phyloP scores from a whole-genome alignment of 306 rosid genomes.

The Albizia julibrissin region DNA sequence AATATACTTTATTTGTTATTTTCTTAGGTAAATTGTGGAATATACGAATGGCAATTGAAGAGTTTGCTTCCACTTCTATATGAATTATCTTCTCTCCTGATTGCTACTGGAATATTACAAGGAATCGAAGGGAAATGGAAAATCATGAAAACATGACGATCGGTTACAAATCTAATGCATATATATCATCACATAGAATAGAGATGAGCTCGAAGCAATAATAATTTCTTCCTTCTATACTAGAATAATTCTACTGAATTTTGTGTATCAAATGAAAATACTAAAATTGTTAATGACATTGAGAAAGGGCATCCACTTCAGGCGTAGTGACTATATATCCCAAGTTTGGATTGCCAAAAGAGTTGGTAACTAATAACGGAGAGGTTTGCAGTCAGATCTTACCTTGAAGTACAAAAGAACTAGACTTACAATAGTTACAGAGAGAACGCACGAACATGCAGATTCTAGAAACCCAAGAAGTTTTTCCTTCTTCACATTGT shows the following conservation, averaged over 20 bases:
- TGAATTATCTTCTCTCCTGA: not conserved
- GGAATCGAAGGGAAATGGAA: not conserved
- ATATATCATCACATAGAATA: not conserved
- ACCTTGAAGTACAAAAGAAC: constrained; percentile 3
- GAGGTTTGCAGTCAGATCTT: constrained; percentile 1
- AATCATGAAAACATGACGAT: not conserved
- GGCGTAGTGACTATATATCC: constrained; percentile 6
- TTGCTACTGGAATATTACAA: not conserved
- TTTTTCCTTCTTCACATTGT: constrained; percentile 3
- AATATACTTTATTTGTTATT: not conserved
- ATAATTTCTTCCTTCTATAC: constrained; percentile 11
- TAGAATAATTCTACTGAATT: not conserved
- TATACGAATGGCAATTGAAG: not conserved
- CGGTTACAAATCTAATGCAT: constrained; percentile 4
- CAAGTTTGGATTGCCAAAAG: constrained; percentile 17
- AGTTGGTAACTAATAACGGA: not conserved
- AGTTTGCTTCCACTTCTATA: not conserved
- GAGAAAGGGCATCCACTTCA: constrained; percentile 16
- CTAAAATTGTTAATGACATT: constrained; percentile 15
- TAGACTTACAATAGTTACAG: constrained; percentile 14
- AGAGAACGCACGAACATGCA: not conserved
- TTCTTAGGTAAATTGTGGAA: not conserved
- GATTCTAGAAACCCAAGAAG: constrained; percentile 1
- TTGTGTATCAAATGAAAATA: constrained; percentile 15
- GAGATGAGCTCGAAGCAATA: constrained; percentile 13